Base-by-base conservation (phyloP, 2,329 filamentous ascomycete genomes). In the Diaporthe sp. region DNA sequence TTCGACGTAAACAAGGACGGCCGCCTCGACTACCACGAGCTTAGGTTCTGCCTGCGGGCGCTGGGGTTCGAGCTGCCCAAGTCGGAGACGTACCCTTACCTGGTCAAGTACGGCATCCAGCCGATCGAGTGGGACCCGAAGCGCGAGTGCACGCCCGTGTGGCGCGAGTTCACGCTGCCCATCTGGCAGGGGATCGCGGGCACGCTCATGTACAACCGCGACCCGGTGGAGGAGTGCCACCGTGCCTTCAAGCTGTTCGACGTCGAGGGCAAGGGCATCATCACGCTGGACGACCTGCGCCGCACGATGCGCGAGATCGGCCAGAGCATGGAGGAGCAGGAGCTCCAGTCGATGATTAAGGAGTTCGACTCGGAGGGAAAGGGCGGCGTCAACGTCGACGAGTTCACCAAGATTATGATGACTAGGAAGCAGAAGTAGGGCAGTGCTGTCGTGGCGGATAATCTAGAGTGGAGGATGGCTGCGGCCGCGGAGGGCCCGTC, bases 1-100 rank as follows among this genome's bases (percentile, higher is more conserved):
- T 98, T 99, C 89, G 97, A 98, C 84, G 94, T 98, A 82, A 96
- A 98, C 88, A 96, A 97, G 84, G 96, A 98, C 86, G 91, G 93
- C 63, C 92, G 94, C 85, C 95, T 99, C 82, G 96, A 98, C 87
- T 98, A 98, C 88, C 97, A 98, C 87, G 97, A 99, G 86, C 94
- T 98, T 83, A 96, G 97, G 85, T 97, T 98, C 86, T 95, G 96
- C 76, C 93, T 98, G 81, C 97, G 97, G 83, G 97, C 97, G 4
- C 92, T 99, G 1, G 97, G 97, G 78, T 98, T 98, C 87, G 95
- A 97, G 81, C 89, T 98, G 68, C 90, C 95, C 76, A 98, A 98
- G 84, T 88, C 92, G 77, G 95, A 98, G 80, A 95, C 98, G 76
- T 93, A 96, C 81, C 87, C 90, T 61, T 91, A 97, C 77, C 90